A percentile compares a stretch with the other conserved stretches of the same genome.
Conservation (phyloP, 768 basidiomycete genomes). For the Grammothele lineata region DNA sequence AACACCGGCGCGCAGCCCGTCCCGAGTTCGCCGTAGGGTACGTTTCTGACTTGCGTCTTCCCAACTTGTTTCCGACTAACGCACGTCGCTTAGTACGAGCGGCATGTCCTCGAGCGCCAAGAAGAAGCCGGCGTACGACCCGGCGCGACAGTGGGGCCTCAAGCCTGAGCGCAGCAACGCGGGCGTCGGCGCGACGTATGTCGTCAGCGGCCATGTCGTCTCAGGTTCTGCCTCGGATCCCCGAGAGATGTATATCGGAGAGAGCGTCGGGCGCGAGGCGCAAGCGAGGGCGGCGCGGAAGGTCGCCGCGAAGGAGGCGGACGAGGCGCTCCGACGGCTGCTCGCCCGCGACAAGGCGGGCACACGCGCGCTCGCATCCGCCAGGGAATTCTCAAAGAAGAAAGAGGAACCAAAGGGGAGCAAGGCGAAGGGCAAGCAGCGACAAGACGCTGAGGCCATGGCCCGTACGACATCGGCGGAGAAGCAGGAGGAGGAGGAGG, state of each 20-base stretch:
- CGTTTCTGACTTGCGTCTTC: conserved; percentile 29
- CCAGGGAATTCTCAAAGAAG: conserved; percentile 43
- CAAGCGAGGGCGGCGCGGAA: conserved; percentile 73
- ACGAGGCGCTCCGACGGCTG: conserved; percentile 54
- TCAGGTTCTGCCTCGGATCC: conserved; percentile 35
- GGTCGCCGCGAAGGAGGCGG: conserved; percentile 52
- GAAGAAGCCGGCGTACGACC: conserved; percentile 59
- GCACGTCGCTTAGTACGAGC: conserved; percentile 50
- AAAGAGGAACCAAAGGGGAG: conserved; percentile 18
- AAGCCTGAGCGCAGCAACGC: conserved; percentile 51
- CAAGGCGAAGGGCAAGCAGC: conserved; percentile 16
- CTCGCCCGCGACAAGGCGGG: conserved; percentile 65
- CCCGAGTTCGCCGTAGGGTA: conserved; percentile 87
- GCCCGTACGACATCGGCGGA: conserved; percentile 9
- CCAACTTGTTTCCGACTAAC: too few species aligned
- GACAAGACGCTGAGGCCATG: conserved; percentile 16
- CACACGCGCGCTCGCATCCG: conserved; percentile 57
- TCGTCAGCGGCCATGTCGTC: conserved; percentile 77
- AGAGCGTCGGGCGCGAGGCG: conserved; percentile 75
- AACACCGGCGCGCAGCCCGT: conserved; percentile 66
- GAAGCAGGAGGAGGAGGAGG: conserved; percentile 18
- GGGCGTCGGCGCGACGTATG: conserved; percentile 55
- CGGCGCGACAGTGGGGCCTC: conserved; percentile 71
- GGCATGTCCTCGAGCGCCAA: conserved; percentile 52
- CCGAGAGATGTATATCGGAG: conserved; percentile 49